Conservation (phyloP, 106 monocot species). For the Gastrodia elata region DNA sequence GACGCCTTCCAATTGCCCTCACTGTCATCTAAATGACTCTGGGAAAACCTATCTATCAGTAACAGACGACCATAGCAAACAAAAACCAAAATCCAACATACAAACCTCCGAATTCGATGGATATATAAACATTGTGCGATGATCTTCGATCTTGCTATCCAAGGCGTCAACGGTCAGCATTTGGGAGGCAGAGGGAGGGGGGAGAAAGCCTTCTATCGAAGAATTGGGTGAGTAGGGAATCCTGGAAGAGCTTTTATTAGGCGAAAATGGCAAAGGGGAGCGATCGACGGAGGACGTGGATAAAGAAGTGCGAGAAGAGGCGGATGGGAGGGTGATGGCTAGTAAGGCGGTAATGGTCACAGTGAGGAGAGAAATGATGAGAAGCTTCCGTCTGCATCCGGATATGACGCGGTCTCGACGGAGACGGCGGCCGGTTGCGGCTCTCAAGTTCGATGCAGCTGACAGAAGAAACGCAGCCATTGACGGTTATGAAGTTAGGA, state of each 20-base stretch:
- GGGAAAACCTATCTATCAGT: not conserved
- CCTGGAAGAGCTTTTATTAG: not conserved
- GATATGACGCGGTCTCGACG: not conserved
- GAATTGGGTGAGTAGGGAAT: not conserved
- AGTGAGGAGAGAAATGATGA: not conserved
- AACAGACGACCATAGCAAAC: not conserved
- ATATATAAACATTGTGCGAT: not conserved
- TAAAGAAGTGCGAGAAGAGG: not conserved
- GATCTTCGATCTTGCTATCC: not conserved
- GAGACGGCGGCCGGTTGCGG: not conserved
- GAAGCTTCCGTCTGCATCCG: slow-evolving; percentile 4
- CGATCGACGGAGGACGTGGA: not conserved
- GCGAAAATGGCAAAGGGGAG: not conserved
- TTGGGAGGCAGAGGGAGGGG: not conserved
- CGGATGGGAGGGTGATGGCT: not conserved
- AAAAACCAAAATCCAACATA: not conserved
- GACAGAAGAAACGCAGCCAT: not conserved
- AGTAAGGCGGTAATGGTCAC: not conserved
- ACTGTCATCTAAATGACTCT: not conserved
- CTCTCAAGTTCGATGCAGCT: not conserved
- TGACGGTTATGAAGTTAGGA: not conserved
- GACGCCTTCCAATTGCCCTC: not conserved
- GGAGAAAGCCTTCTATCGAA: not conserved
- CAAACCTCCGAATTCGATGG: not conserved
- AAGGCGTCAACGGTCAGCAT: not conserved